Evolutionary conservation across 2,329 filamentous ascomycete species (phyloP), one percentile per base, ranked within the genome.

Genomic region (Tolypocladium pustulatum): DNA sequence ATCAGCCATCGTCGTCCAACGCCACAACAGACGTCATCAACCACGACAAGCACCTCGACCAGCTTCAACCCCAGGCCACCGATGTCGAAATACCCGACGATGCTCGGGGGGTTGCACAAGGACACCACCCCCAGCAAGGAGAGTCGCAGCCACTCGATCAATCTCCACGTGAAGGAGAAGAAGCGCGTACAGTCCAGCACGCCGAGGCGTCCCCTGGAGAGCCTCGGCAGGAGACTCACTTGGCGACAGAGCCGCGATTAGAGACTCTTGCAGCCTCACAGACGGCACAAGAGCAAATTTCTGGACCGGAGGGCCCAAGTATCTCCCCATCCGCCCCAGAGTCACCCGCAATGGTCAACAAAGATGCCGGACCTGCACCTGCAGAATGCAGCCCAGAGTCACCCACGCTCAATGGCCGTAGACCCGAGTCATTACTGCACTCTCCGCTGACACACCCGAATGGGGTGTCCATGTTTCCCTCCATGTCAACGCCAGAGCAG

Each of bases 401-500:
- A 8, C 34, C 55, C 9, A 5, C 27, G 40, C 51, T 56, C 30
- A n/a, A n/a, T 22, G 58, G 54, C 13, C 12, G n/a, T 51, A 60
- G 63, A 43, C 64, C 59, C 17, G 61, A 63, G 20, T 65, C 69
- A 6, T 59, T 63, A 6, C 52, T 69, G 5, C 61, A 64, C 7
- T 64, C 66, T 9, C 71, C 68, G n/a, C 61, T 75, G 57, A 73
- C 67, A 0, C 72, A 75, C 55, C 73, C 72, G 17, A 75, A 75
- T 53, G 73, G 73, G 5, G 49, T 66, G 9, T 67, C 65, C 22
- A 73, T 75, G 22, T 75, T 75, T 40, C 73, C 73, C 7, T 60
- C 64, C 13, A 59, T 75, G 32, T 72, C 73, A 5, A 61, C 69
- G 5, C 61, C 61, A 3, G 71, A 75, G 57, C 71, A 75, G 60